Conservation (phyloP, 768 basidiomycete genomes). For the Boletellus emodensis region DNA sequence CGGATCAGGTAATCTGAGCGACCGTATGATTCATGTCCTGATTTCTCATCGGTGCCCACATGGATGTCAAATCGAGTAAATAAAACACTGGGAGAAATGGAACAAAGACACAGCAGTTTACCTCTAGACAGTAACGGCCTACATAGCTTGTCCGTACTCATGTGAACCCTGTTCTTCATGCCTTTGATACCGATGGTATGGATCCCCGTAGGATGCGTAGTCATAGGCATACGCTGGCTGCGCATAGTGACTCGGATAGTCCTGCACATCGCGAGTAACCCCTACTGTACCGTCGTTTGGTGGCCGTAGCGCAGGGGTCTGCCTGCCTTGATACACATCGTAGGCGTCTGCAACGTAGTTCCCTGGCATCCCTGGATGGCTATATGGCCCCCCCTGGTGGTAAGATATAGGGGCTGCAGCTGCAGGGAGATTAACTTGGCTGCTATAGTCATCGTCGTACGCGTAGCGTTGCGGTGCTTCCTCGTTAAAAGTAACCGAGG, state of each 20-base stretch:
- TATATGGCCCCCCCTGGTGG: constrained; percentile 28
- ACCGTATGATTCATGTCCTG: not conserved
- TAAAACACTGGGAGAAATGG: constrained; percentile 21
- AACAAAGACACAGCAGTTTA: constrained; percentile 15
- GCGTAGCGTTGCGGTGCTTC: constrained; percentile 46
- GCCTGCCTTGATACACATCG: constrained; percentile 54
- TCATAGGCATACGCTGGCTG: constrained; percentile 26
- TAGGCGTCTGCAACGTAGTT: constrained; percentile 43
- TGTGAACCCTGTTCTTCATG: constrained; percentile 26
- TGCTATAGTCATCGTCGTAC: constrained; percentile 71
- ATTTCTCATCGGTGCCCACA: constrained; percentile 2
- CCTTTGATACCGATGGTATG: constrained; percentile 28
- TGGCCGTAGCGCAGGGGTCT: constrained; percentile 32
- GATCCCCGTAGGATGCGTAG: constrained; percentile 26
- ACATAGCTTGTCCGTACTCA: constrained; percentile 33
- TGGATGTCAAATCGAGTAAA: constrained; percentile 22
- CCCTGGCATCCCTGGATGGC: constrained; percentile 16
- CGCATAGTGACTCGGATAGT: constrained; percentile 31
- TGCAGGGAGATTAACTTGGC: constrained; percentile 54
- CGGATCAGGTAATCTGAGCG: not conserved
- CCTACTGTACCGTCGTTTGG: constrained; percentile 31
- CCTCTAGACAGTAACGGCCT: constrained; percentile 15
- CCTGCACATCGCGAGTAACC: constrained; percentile 38
- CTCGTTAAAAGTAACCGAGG: constrained; percentile 50
- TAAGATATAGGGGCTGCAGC: constrained; percentile 58